A percentile compares a stretch with the other conserved stretches of the same genome.
Evolutionary conservation across 2,329 filamentous ascomycete genomes (phyloP).

Genomic region (Coniochaeta sp.): DNA sequence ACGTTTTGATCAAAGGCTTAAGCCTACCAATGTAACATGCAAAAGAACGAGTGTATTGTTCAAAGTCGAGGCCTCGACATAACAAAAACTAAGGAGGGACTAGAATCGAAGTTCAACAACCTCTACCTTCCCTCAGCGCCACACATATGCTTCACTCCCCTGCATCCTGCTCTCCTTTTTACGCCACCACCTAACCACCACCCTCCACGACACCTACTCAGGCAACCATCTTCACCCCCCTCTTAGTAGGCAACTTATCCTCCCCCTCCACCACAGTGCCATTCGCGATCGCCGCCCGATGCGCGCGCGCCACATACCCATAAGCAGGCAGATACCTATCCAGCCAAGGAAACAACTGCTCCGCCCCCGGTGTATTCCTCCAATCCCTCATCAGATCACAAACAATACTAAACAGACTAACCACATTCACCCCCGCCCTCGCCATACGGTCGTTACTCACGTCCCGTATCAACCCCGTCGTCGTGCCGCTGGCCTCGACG

Average conservation of each 20-base stretch:
- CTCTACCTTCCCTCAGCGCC: background rate
- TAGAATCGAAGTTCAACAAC: background rate
- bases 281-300: slow-evolving; percentile 52
- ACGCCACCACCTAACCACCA: background rate
- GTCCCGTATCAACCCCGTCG: slow-evolving; percentile 51
- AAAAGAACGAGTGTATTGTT: background rate
- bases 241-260: slow-evolving; percentile 16
- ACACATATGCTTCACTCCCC: no score
- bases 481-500: slow-evolving; percentile 64
- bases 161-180: background rate
- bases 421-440: slow-evolving; percentile 56
- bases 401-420: slow-evolving; percentile 56
- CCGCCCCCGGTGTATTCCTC: slow-evolving; percentile 45
- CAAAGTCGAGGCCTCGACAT: background rate
- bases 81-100: background rate
- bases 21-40: background rate
- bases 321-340: slow-evolving; percentile 60
- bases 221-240: background rate
- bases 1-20: no score
- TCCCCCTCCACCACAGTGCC: slow-evolving; percentile 54
- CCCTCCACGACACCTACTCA: no score
- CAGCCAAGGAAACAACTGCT: slow-evolving; percentile 55
- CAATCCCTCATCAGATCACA: slow-evolving; percentile 67
- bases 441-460: slow-evolving; percentile 62
- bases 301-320: slow-evolving; percentile 54